Base-by-base conservation (phyloP, 305 asterid species). In the Plantago lanceolata region DNA sequence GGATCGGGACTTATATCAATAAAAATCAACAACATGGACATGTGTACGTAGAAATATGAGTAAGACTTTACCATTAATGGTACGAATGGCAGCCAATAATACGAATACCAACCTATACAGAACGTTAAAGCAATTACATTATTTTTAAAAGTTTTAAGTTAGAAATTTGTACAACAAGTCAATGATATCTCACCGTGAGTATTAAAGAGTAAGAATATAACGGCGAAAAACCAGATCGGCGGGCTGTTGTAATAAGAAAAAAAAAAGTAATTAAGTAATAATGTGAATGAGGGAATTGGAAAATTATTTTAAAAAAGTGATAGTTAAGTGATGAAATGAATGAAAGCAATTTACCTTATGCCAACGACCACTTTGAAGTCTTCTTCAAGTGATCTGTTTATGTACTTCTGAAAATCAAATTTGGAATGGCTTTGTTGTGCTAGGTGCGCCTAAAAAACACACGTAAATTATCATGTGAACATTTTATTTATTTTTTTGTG, bases 61-160 rank as follows among this genome's bases (percentile, higher is more conserved):
- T 37, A 47, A 47, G 3, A 80, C 96, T 91, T 91, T 77, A 91
- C 98, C 20, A 89, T 67, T 33, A 91, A 75, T 0, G 98, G 98
- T 57, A 91, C 70, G 72, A 91, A 91, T 19, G 98, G 98, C 3
- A 88, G 80, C 97, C 97, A 91, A 16, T 77, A 66, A 69, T 91
- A 91, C 29, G 96, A 86, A 72, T 79, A 78, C 95, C 90, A 86
- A 65, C 93, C 98, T 91, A n/a, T n/a, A n/a, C n/a, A n/a, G n/a
- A n/a, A n/a, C n/a, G n/a, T n/a, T n/a, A n/a, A n/a, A n/a, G n/a
- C n/a, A n/a, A n/a, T n/a, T n/a, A n/a, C n/a, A n/a, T n/a, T n/a
- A n/a, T n/a, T n/a, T n/a, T n/a, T 40, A 0, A 8, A 12, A 1
- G 3, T 0, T 40, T 40, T 9, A 12, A 40, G 15, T 9, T 9